Percentiles rank a stretch among this genome's conserved stretches.
phyloP scores from a whole-genome alignment of 768 basidiomycete genomes.

The Cantharellus anzutake region DNA sequence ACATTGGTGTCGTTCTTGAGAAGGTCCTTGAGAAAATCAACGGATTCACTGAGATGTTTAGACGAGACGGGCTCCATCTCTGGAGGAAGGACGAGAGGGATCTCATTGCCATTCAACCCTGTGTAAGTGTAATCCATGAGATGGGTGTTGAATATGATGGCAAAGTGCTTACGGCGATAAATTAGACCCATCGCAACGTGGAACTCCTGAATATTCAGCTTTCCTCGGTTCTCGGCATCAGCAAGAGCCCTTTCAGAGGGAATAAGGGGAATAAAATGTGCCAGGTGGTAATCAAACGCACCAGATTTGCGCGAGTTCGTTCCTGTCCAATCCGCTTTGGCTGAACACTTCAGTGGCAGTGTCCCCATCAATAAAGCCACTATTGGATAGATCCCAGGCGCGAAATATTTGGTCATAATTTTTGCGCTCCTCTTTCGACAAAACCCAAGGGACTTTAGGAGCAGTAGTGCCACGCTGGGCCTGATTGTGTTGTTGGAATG shows the following conservation, averaged over 20 bases:
- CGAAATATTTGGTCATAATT: constrained; percentile 92
- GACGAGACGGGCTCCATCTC: constrained; percentile 89
- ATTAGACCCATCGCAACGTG: constrained; percentile 98
- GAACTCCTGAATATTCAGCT: constrained; percentile 88
- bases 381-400: constrained; percentile 72
- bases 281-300: constrained; percentile 21
- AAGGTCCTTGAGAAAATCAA: constrained; percentile 73
- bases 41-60: constrained; percentile 72
- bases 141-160: not conserved
- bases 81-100: constrained; percentile 69
- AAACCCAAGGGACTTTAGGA: constrained; percentile 66
- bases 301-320: constrained; percentile 90
- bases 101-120: constrained; percentile 84
- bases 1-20: constrained; percentile 58
- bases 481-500: constrained; percentile 76
- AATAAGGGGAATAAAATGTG: constrained; percentile 3
- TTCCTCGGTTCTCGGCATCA: constrained; percentile 85
- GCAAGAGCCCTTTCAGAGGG: constrained; percentile 54
- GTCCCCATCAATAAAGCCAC: constrained; percentile 71
- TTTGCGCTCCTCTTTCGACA: constrained; percentile 84
- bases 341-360: constrained; percentile 88
- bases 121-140: not conserved
- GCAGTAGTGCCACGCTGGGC: constrained; percentile 41
- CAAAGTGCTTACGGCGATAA: constrained; percentile 58
- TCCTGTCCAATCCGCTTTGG: constrained; percentile 71